A percentile compares a stretch with the other conserved stretches of the same genome.
Conservation (phyloP, 2,329 filamentous ascomycete species). For the Alternaria sp. region DNA sequence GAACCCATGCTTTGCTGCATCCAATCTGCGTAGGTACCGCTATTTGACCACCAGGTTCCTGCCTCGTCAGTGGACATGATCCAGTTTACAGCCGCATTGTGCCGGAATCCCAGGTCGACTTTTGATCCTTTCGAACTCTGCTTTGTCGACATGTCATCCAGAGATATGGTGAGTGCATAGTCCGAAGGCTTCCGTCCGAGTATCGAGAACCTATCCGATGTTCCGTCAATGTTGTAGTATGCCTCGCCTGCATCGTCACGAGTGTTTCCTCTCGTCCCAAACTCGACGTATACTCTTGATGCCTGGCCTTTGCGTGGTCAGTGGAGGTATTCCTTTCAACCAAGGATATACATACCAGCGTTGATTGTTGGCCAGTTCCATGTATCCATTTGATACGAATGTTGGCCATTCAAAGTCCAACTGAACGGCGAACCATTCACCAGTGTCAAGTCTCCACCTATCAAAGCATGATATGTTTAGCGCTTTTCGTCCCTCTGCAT, state of each 20-base stretch:
- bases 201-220: constrained; percentile 39
- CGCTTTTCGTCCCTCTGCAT: neutral
- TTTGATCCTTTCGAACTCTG: constrained; percentile 41
- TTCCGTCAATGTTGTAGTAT: constrained; percentile 40
- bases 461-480: neutral
- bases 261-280: constrained; percentile 33
- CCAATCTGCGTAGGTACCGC: constrained; percentile 46
- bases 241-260: constrained; percentile 46
- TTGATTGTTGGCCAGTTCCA: constrained; percentile 46
- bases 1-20: constrained; percentile 50
- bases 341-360: constrained; percentile 22
- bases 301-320: constrained; percentile 27
- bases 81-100: constrained; percentile 46
- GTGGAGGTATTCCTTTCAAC: neutral
- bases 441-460: constrained; percentile 46
- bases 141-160: constrained; percentile 38
- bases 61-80: constrained; percentile 46
- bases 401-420: constrained; percentile 39
- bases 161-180: constrained; percentile 39
- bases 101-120: constrained; percentile 44
- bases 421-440: constrained; percentile 51
- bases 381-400: constrained; percentile 48
- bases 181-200: constrained; percentile 39
- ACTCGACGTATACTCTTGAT: constrained; percentile 41
- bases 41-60: constrained; percentile 46